Percentiles rank a stretch among this genome's conserved stretches.
phyloP scores from a whole-genome alignment of 2,329 filamentous ascomycete genomes.

The Teratosphaeriaceae sp. region DNA sequence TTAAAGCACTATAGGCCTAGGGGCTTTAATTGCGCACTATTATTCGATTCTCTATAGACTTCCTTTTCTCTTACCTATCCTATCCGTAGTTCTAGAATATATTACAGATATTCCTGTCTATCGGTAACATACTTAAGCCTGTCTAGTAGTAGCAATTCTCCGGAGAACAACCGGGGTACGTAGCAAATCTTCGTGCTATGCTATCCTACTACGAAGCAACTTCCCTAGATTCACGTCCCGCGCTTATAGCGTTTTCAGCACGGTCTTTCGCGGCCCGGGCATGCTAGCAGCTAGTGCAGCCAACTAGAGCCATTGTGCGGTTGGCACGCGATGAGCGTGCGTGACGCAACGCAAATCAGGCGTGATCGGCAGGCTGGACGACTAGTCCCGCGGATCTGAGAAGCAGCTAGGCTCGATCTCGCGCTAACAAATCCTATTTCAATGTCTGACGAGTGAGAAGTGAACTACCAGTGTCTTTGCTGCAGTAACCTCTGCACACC shows the following conservation, averaged over 20 bases:
- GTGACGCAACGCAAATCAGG: background rate
- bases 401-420: background rate
- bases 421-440: background rate
- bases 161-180: background rate
- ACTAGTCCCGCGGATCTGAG: slow-evolving; percentile 2
- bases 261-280: background rate
- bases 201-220: background rate
- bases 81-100: background rate
- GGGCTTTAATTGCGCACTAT: background rate
- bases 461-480: background rate
- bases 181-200: background rate
- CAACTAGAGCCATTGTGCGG: background rate
- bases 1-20: background rate
- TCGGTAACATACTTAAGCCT: background rate
- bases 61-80: background rate
- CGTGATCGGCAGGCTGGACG: slow-evolving; percentile 3
- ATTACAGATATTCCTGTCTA: background rate
- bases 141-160: background rate
- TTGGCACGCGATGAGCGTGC: background rate
- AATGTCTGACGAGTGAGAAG: background rate
- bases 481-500: background rate
- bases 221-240: background rate
- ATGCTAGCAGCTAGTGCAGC: background rate
- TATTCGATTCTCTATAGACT: background rate
- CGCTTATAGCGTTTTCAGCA: background rate